A percentile compares a stretch with the other conserved stretches of the same genome.
These are phyloP conservation scores for Hordeum marinum DNA, from an alignment of 176 grass and related monocot genomes.

Conservation along the genomic window DNA sequence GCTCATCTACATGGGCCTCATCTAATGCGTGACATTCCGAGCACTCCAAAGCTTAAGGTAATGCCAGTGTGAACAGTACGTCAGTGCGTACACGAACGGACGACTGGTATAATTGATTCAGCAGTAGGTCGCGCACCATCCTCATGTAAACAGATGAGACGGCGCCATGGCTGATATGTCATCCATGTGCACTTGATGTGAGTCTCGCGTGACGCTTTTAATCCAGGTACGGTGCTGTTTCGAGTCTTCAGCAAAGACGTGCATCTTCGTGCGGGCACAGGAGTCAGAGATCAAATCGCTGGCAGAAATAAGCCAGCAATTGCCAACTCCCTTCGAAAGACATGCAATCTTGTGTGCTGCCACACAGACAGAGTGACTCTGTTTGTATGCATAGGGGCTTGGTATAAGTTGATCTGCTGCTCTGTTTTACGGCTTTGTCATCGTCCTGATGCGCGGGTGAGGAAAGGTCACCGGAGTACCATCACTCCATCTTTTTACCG, in stretches of 20 bases:
- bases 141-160: background rate
- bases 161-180: background rate
- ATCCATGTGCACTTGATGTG: background rate
- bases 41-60: background rate
- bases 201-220: slow-evolving; percentile 9
- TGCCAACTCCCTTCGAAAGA: background rate
- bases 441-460: no score
- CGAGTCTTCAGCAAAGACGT: background rate
- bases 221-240: background rate
- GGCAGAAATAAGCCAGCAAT: background rate
- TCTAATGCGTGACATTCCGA: no score
- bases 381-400: background rate
- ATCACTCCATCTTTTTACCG: background rate
- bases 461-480: background rate
- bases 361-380: background rate
- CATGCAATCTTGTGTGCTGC: background rate
- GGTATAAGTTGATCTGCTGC: no score
- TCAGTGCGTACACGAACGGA: background rate
- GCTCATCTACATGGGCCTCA: no score
- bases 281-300: background rate
- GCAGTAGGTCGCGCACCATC: background rate
- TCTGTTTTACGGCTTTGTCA: background rate
- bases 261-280: background rate
- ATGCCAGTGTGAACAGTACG: background rate
- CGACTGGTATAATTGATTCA: background rate